These are phyloP conservation scores for Fusarium udum DNA, from an alignment of 2,329 filamentous ascomycete genomes.

Conservation along the genomic window DNA sequence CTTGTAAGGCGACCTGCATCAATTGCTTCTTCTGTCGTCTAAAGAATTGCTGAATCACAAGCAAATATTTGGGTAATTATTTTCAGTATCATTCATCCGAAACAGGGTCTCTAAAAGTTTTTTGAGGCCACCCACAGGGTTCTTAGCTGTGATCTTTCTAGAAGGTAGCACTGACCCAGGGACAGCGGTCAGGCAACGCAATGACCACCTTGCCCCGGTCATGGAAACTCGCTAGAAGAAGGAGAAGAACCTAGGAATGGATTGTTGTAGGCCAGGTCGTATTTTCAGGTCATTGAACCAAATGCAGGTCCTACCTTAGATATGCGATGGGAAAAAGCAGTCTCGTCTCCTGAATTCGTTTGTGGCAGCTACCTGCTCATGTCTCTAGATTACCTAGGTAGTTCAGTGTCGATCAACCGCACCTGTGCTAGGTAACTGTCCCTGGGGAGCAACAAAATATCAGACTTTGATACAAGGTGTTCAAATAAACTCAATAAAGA, in stretches of 20 bases:
- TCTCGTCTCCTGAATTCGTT: neutral
- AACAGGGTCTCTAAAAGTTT: neutral
- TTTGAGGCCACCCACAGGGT: constrained; percentile 8
- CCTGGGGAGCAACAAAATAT: too few species aligned
- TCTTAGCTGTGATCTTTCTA: constrained; percentile 22
- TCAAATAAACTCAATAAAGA: too few species aligned
- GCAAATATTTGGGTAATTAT: neutral
- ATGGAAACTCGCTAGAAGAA: constrained; percentile 44
- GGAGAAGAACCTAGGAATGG: constrained; percentile 33
- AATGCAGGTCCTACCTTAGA: neutral
- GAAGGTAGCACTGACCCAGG: constrained; percentile 32
- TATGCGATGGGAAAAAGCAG: neutral
- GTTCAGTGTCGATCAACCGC: too few species aligned
- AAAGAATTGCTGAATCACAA: neutral
- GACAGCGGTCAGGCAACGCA: constrained; percentile 33
- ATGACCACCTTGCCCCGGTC: constrained; percentile 38
- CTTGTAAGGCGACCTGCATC: constrained; percentile 12
- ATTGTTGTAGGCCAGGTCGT: constrained; percentile 28
- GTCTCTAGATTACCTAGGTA: too few species aligned
- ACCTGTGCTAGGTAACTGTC: too few species aligned
- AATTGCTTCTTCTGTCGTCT: neutral
- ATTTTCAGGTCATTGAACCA: constrained; percentile 20
- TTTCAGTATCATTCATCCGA: neutral
- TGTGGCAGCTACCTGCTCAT: neutral
- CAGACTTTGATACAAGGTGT: too few species aligned